A percentile compares a stretch with the other conserved stretches of the same genome.
These are phyloP conservation scores for Sporisorium reilianum DNA, from an alignment of 1,284 basidiomycete genomes.

Conservation along the genomic window DNA sequence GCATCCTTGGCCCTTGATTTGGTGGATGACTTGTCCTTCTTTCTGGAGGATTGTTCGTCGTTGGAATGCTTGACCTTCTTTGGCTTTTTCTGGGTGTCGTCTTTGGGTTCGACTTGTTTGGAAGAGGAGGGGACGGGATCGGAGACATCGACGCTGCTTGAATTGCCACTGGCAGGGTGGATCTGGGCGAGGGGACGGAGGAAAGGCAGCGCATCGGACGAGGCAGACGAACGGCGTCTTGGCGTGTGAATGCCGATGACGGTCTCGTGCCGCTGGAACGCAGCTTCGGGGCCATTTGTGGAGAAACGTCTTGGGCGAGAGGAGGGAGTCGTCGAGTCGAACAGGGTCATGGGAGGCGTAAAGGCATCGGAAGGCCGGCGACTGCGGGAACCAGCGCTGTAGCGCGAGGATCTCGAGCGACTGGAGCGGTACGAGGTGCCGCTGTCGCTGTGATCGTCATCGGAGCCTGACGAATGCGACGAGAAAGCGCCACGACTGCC, in stretches of 20 bases:
- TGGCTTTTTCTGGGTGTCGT: conserved; percentile 6
- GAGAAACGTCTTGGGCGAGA: conserved; percentile 50
- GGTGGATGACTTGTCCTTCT: conserved; percentile 24
- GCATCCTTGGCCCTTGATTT: conserved; percentile 23
- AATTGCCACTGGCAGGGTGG: conserved; percentile 26
- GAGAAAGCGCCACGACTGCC: conserved; percentile 43
- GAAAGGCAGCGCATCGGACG: conserved; percentile 27
- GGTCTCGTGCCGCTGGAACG: conserved; percentile 59
- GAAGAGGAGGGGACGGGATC: background rate
- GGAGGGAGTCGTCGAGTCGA: conserved; percentile 15
- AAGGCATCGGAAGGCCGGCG: conserved; percentile 28
- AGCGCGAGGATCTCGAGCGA: conserved; percentile 38
- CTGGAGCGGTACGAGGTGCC: conserved; percentile 40
- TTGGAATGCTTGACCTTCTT: conserved; percentile 22
- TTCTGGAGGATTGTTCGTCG: conserved; percentile 16
- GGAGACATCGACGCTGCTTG: conserved; percentile 20
- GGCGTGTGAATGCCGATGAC: conserved; percentile 65
- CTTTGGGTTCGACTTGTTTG: conserved; percentile 3
- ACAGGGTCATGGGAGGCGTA: conserved; percentile 41
- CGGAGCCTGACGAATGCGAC: conserved; percentile 36
- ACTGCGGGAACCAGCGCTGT: conserved; percentile 21
- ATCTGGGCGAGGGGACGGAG: conserved; percentile 56
- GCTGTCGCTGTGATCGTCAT: conserved; percentile 44
- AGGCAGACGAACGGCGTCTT: conserved; percentile 42
- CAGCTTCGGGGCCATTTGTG: conserved; percentile 57